These are phyloP conservation scores for Cyberlindnera meyerae DNA, from an alignment of 805 yeast species.

Conservation along the genomic window DNA sequence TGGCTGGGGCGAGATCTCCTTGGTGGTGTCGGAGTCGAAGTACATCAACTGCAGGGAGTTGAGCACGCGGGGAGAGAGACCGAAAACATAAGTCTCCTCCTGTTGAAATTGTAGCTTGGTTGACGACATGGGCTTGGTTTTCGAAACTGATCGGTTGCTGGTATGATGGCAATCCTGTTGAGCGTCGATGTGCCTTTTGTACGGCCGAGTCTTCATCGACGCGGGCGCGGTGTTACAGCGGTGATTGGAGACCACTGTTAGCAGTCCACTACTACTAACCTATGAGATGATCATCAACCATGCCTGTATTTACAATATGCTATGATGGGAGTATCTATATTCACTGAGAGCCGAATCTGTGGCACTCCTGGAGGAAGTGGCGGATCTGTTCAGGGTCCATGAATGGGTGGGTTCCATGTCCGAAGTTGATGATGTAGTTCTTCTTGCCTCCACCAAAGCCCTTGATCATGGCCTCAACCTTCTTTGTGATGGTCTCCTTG, in stretches of 20 bases:
- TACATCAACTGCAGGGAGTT: constrained; percentile 46
- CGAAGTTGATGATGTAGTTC: constrained; percentile 88
- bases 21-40: constrained; percentile 47
- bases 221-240: too few relatives aligned
- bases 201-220: too few relatives aligned
- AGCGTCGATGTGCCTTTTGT: too few relatives aligned
- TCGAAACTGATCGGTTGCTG: too few relatives aligned
- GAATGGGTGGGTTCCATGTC: constrained; percentile 98
- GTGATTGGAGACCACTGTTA: too few relatives aligned
- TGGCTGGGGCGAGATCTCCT: constrained; percentile 26
- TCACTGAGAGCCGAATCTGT: constrained; percentile 59
- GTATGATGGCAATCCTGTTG: too few relatives aligned
- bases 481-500: constrained; percentile 68
- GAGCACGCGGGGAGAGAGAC: constrained; percentile 35
- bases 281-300: not conserved
- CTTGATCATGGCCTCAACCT: constrained; percentile 81
- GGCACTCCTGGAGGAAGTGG: constrained; percentile 83
- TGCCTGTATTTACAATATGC: not conserved
- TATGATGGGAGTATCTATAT: not conserved
- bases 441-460: constrained; percentile 95
- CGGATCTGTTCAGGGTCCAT: constrained; percentile 90
- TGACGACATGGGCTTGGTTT: not conserved
- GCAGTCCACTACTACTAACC: too few relatives aligned
- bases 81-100: constrained; percentile 46
- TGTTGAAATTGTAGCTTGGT: not conserved